Percentiles rank a stretch among this genome's conserved stretches.
phyloP scores from a whole-genome alignment of 202 grass and related monocot species.

The Tripidium arundinaceum region DNA sequence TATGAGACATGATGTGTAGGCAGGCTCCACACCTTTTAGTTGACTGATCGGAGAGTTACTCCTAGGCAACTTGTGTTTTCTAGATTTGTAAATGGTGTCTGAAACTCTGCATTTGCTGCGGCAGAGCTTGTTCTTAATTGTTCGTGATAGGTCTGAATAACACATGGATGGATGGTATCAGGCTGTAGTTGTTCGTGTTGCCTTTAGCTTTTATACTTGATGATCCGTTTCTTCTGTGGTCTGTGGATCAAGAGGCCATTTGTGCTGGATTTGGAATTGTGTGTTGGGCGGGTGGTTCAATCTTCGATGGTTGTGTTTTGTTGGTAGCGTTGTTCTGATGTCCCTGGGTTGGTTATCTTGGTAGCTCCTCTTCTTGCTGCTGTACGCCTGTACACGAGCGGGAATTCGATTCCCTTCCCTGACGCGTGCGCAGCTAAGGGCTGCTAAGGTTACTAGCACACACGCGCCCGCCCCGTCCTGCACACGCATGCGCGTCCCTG shows the following conservation, averaged over 20 bases:
- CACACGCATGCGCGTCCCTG: no score
- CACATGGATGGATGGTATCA: conserved; percentile 14
- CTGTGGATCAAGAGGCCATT: no score
- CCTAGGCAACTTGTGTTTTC: conserved; percentile 24
- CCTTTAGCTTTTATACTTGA: background rate
- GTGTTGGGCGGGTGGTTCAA: no score
- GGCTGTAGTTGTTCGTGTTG: background rate
- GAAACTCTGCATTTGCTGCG: conserved; percentile 29
- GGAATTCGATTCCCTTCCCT: no score
- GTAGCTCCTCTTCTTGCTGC: background rate
- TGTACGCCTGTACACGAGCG: background rate
- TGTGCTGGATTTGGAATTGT: no score
- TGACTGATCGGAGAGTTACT: conserved; percentile 36
- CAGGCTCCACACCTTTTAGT: conserved; percentile 36
- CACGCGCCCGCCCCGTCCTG: no score
- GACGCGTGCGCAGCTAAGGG: no score
- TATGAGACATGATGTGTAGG: conserved; percentile 32
- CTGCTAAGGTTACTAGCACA: no score
- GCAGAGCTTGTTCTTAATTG: conserved; percentile 35
- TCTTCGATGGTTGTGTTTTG: no score
- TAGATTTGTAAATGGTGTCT: conserved; percentile 36
- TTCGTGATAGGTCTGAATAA: conserved; percentile 30
- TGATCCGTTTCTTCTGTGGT: background rate
- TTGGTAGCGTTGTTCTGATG: no score
- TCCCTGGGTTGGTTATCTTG: no score